Evolutionary conservation across 306 rosid species (phyloP).

Genomic region (Prosopis cineraria): DNA sequence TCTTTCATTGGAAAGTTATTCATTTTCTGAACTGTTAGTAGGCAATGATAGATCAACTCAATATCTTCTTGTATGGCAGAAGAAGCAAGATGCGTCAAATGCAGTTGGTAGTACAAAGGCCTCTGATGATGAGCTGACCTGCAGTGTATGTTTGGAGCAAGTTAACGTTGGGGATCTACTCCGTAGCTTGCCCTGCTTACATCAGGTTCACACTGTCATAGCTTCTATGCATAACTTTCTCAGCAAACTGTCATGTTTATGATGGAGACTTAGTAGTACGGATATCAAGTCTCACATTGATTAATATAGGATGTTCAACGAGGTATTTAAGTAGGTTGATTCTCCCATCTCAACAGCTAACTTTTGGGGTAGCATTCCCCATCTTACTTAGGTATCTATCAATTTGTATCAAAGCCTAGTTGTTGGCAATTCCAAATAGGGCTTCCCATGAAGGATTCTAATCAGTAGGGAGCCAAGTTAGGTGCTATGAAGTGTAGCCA

Average conservation of each 20-base stretch:
- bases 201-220: slow-evolving; percentile 62
- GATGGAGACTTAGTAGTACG: too few species aligned
- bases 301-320: too few species aligned
- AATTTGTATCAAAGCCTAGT: too few species aligned
- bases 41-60: slow-evolving; percentile 11
- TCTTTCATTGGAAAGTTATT: not conserved
- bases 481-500: too few species aligned
- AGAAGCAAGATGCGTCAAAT: slow-evolving; percentile 59
- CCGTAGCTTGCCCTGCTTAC: slow-evolving; percentile 97
- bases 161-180: slow-evolving; percentile 83
- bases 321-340: too few species aligned
- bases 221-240: not conserved
- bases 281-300: too few species aligned
- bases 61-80: slow-evolving; percentile 42
- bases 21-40: not conserved
- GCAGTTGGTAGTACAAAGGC: slow-evolving; percentile 59
- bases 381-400: too few species aligned
- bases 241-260: not conserved
- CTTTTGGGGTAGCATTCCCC: too few species aligned
- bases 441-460: too few species aligned
- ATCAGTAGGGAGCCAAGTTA: too few species aligned
- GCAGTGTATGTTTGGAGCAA: slow-evolving; percentile 98
- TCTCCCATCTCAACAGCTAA: too few species aligned
- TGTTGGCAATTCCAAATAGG: too few species aligned
- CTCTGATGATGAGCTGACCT: slow-evolving; percentile 86